Evolutionary conservation across 2,329 filamentous ascomycete genomes (phyloP), one percentile per base, ranked within the genome.

Genomic region (Colletotrichum sansevieriae): DNA sequence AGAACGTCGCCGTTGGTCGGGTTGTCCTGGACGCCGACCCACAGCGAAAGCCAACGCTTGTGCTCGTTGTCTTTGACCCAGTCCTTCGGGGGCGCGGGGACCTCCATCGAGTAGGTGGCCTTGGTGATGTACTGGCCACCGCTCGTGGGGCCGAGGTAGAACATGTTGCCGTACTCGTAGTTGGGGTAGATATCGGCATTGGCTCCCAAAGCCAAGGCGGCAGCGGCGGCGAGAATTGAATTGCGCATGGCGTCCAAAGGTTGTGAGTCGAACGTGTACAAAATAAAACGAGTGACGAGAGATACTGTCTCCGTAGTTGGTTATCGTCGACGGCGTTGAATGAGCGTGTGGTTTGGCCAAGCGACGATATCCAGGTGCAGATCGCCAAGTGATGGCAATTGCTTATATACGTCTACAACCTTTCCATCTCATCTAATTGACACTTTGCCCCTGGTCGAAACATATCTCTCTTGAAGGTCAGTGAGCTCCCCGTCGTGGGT

Each of bases 51-150:
- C 62, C 54, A 65, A 12, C 62, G 43, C 22, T 65, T 29, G 9
- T 43, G 37, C 54, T 65, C 62, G 12, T 60, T 56, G 20, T 44
- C n/a, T 35, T 52, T 65, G 11, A 65, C 62, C 62, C 62, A 65
- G 55, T 65, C 52, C 18, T 46, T 59, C 12, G 62, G 62, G n/a
- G 44, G 62, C 15, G 37, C 8, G 15, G 62, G 62, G 22, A 65
- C 62, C 35, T 65, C 62, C 62, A 76, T 71, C 11, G 33, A 65
- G 47, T 72, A 73, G 6, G 29, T 70, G 44, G 76, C 39, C 22
- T 69, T 70, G 3, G 73, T 70, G 44, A 65, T 54, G 46, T 65
- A 65, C 25, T 65, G 62, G 10, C 62, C 54, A n/a, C 62, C 62
- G 22, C 54, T 65, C 8, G 46, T 59, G 10, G 62, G 62, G 10